Conservation (phyloP, 495 filamentous ascomycete species). For the Daldinia bambusicola region DNA sequence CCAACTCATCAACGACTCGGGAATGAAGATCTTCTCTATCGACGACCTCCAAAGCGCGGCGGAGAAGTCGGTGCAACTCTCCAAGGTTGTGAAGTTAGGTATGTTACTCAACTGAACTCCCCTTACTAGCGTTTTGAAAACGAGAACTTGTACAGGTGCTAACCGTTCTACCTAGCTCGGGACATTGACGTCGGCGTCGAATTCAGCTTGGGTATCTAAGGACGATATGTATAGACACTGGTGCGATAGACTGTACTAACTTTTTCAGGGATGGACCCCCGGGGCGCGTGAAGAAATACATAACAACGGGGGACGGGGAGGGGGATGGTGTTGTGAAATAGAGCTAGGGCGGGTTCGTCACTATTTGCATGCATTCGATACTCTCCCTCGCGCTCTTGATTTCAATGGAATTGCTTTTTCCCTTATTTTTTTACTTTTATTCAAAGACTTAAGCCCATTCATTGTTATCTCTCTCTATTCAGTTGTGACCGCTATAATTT, state of each 20-base stretch:
- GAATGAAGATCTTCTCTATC: constrained; percentile 99
- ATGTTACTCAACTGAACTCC: constrained; percentile 50
- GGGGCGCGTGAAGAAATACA: constrained; percentile 25
- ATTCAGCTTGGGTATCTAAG: constrained; percentile 94
- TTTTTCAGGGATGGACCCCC: constrained; percentile 42
- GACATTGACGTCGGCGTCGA: constrained; percentile 98
- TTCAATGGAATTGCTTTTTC: constrained; percentile 36
- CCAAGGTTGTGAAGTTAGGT: constrained; percentile 98
- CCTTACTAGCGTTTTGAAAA: neutral
- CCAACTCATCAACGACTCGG: constrained; percentile 95
- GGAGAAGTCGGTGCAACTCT: constrained; percentile 98
- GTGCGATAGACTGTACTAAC: constrained; percentile 50
- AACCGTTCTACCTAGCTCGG: constrained; percentile 67
- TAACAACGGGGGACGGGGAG: constrained; percentile 20
- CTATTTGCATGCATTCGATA: constrained; percentile 46
- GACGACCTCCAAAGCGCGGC: constrained; percentile 97
- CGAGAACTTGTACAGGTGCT: neutral
- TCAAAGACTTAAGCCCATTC: neutral
- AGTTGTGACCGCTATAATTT: constrained; percentile 13
- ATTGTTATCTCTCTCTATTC: neutral
- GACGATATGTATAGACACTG: constrained; percentile 45
- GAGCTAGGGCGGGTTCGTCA: constrained; percentile 44
- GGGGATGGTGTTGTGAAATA: constrained; percentile 43
- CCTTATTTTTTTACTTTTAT: constrained; percentile 1
- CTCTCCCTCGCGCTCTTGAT: constrained; percentile 25